A percentile compares a stretch with the other conserved stretches of the same genome.
Evolutionary conservation across 495 filamentous ascomycete genomes (phyloP).

Genomic region (Wilcoxina mikolae): DNA sequence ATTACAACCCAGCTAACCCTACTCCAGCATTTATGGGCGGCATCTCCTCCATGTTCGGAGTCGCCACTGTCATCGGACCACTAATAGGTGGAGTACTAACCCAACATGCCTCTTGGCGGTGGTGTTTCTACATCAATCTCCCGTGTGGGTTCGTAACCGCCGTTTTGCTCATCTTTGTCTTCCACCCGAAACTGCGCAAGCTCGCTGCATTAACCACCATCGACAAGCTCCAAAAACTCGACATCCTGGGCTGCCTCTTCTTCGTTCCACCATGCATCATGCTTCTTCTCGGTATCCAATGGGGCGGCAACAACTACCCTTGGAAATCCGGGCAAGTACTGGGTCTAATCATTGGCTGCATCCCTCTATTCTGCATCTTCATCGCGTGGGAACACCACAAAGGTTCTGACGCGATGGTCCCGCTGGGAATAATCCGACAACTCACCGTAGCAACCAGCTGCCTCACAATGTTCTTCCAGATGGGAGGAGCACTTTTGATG

Average conservation of each 20-base stretch:
- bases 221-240: conserved; percentile 27
- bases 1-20: too few relatives aligned
- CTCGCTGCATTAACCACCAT: neutral
- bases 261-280: conserved; percentile 35
- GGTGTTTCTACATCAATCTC: conserved; percentile 43
- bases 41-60: conserved; percentile 35
- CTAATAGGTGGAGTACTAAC: conserved; percentile 43
- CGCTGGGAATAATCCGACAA: conserved; percentile 1
- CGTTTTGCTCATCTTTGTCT: conserved; percentile 20
- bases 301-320: conserved; percentile 36
- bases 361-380: neutral
- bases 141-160: conserved; percentile 32
- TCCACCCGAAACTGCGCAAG: neutral
- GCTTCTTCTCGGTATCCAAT: conserved; percentile 40
- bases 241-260: conserved; percentile 35
- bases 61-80: conserved; percentile 34
- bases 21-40: conserved; percentile 37
- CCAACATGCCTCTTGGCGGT: conserved; percentile 36
- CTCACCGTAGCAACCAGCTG: conserved; percentile 7
- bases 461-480: conserved; percentile 40
- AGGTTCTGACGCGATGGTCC: conserved; percentile 3
- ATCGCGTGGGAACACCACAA: conserved; percentile 7
- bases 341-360: conserved; percentile 29
- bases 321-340: conserved; percentile 35
- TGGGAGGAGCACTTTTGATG: neutral